Base-by-base conservation (phyloP, 768 basidiomycete species). In the Boletus huronensis region DNA sequence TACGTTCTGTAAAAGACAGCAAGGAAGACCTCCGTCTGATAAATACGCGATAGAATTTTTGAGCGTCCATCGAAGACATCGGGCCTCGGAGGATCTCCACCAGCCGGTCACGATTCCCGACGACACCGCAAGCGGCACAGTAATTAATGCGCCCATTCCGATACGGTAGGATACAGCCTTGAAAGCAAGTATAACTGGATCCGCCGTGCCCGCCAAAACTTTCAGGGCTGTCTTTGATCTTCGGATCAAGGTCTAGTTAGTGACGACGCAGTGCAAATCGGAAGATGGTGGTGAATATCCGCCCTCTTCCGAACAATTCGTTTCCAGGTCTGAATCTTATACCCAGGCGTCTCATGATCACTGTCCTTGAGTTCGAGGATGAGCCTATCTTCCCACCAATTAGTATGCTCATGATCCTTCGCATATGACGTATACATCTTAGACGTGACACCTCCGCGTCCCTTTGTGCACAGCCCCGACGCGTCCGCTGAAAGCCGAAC, bases 21-120 rank as follows among this genome's bases (percentile, higher is more conserved):
- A 52, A 29, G 2, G 61, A 67, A 67, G 64, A 19, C 36, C 38
- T 21, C 6, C 1, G 16, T 45, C 14, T 55, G 58, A 64, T 64
- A 63, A 48, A 65, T 65, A 16, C 21, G 40, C 47, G 45, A 53
- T 55, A 44, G 52, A 52, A 55, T 43, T 52, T 58, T 52, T 29
- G 54, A 55, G 28, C 55, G 57, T 48, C 43, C 52, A 50, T 58
- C 50, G 65, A 67, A 67, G 64, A 44, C 16, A 3, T 16, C 34
- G 34, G 28, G 28, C 9, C 45, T 38, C 46, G 53, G 53, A 54
- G 61, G 61, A 64, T 64, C 65, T 61, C 54, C 17, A 35, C 43
- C 35, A 48, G 7, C 48, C 36, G 38, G 53, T n/a, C 44, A 48
- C 50, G 35, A 50, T 44, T 17, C 53, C 61, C 64, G 64, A 60